A percentile compares a stretch with the other conserved stretches of the same genome.
Conservation (phyloP, 2,329 filamentous ascomycete genomes). For the Ophiostoma ips region DNA sequence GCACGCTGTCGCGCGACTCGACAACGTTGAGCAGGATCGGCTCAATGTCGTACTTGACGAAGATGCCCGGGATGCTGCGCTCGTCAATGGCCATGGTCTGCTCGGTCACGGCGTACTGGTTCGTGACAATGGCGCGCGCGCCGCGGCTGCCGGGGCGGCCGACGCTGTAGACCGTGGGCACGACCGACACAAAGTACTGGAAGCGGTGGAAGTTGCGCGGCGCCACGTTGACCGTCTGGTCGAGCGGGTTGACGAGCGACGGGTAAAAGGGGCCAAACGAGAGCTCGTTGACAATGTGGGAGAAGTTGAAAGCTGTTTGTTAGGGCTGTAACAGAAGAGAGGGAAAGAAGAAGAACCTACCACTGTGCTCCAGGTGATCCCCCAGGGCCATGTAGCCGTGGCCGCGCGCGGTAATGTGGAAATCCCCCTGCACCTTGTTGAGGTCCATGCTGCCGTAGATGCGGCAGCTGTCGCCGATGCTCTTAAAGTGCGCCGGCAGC, state of each 20-base stretch:
- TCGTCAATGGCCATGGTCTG: conserved; percentile 62
- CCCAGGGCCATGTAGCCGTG: conserved; percentile 84
- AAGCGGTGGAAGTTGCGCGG: conserved; percentile 77
- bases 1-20: conserved; percentile 62
- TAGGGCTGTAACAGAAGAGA: neutral
- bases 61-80: conserved; percentile 69
- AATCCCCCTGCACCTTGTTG: conserved; percentile 96
- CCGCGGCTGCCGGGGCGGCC: conserved; percentile 25
- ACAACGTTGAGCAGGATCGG: conserved; percentile 78
- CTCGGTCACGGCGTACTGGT: conserved; percentile 95
- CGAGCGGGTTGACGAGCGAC: conserved; percentile 82
- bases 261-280: conserved; percentile 97
- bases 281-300: conserved; percentile 87
- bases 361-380: conserved; percentile 61
- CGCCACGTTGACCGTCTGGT: conserved; percentile 74
- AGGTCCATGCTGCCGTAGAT: conserved; percentile 81
- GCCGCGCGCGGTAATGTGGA: conserved; percentile 89
- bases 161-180: conserved; percentile 83
- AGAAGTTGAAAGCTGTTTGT: conserved; percentile 75
- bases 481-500: conserved; percentile 40
- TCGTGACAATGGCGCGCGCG: conserved; percentile 63
- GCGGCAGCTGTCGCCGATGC: conserved; percentile 58
- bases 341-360: neutral
- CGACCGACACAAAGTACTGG: conserved; percentile 93
- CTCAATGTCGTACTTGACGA: conserved; percentile 98